Percentiles rank a stretch among this genome's conserved stretches.
Evolutionary conservation across 495 filamentous ascomycete species (phyloP).

Genomic region (Hypomontagnella submonticulosa): DNA sequence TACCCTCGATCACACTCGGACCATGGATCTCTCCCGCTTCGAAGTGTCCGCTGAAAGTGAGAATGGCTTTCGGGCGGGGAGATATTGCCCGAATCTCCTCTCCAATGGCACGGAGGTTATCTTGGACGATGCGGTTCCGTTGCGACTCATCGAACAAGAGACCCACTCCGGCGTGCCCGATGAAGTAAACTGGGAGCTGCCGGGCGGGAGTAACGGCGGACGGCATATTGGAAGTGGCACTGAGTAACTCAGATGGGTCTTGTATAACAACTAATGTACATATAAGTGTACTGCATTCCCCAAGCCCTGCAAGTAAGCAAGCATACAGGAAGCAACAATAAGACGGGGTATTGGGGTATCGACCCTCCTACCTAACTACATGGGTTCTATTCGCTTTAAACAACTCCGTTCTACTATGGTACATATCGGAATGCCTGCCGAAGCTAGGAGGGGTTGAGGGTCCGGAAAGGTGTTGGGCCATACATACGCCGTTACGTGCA

Average conservation of each 20-base stretch:
- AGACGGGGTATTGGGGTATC: constrained; percentile 2
- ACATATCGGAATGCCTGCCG: constrained; percentile 30
- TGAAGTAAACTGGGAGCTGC: constrained; percentile 36
- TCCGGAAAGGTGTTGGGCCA: constrained; percentile 7
- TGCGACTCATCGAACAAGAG: constrained; percentile 31
- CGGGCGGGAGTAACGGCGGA: constrained; percentile 14
- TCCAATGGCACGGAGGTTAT: constrained; percentile 32
- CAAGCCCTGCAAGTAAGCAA: constrained; percentile 11
- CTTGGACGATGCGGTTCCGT: constrained; percentile 30
- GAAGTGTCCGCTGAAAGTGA: constrained; percentile 37
- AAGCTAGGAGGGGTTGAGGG: constrained; percentile 18
- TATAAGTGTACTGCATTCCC: neutral
- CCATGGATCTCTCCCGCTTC: constrained; percentile 37
- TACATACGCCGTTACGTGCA: constrained; percentile 27
- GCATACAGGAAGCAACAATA: constrained; percentile 23
- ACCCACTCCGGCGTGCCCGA: constrained; percentile 35
- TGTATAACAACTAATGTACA: constrained; percentile 2
- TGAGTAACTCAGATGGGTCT: neutral
- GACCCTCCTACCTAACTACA: constrained; percentile 7
- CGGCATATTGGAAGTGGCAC: constrained; percentile 16
- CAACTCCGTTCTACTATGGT: neutral
- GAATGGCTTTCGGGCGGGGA: constrained; percentile 34
- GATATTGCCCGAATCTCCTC: constrained; percentile 31
- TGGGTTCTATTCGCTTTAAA: constrained; percentile 20
- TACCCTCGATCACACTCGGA: constrained; percentile 35